Evolutionary conservation across 1,139 yeast genomes (phyloP).

Genomic region (Yamadazyma siamensis): DNA sequence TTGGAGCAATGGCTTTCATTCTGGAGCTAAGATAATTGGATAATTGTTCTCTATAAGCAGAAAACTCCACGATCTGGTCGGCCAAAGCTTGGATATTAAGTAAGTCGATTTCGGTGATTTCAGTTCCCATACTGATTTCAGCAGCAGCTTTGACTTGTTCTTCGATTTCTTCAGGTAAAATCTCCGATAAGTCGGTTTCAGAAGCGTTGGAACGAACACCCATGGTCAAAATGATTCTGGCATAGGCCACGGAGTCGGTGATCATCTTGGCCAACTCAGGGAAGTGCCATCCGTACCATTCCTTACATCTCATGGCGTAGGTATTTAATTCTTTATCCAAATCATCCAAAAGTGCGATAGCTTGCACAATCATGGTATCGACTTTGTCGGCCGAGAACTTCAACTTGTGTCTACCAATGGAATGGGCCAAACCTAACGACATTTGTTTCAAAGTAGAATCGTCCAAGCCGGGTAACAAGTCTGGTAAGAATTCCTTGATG

Average conservation of each 20-base stretch:
- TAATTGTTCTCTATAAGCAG: slow-evolving; percentile 87
- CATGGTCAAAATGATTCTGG: slow-evolving; percentile 89
- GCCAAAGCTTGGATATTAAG: slow-evolving; percentile 88
- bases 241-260: slow-evolving; percentile 91
- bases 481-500: slow-evolving; percentile 89
- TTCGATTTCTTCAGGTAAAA: slow-evolving; percentile 90
- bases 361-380: slow-evolving; percentile 98
- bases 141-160: slow-evolving; percentile 82
- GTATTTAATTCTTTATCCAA: slow-evolving; percentile 97
- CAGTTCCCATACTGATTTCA: slow-evolving; percentile 98
- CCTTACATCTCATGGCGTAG: slow-evolving; percentile 97
- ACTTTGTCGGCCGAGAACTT: slow-evolving; percentile 97
- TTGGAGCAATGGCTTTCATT: slow-evolving; percentile 98
- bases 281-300: slow-evolving; percentile 99
- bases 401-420: slow-evolving; percentile 95
- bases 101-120: slow-evolving; percentile 90
- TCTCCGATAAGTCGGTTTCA: slow-evolving; percentile 84
- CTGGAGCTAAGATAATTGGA: slow-evolving; percentile 87
- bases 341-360: slow-evolving; percentile 94
- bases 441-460: slow-evolving; percentile 84
- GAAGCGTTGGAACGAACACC: slow-evolving; percentile 91
- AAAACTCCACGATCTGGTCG: slow-evolving; percentile 86
- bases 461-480: slow-evolving; percentile 87
- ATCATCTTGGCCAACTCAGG: slow-evolving; percentile 97
- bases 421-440: slow-evolving; percentile 97